Conservation (phyloP, 805 yeast genomes). For the Wickerhamomyces subpelliculosus region DNA sequence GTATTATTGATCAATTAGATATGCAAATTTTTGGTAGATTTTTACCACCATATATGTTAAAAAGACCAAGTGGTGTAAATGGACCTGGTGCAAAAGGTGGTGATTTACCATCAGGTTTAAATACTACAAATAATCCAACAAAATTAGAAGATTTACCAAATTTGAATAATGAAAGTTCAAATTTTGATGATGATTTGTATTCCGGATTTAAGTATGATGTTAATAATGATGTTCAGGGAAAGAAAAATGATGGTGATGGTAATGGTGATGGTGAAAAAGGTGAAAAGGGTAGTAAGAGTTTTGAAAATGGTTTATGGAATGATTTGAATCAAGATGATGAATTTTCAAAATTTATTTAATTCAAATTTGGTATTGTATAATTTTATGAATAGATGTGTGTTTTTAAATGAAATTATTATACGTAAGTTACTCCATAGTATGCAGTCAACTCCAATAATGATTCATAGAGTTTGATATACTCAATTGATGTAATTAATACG, state of each 20-base stretch:
- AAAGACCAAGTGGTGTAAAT: conserved; percentile 18
- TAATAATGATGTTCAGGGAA: no score
- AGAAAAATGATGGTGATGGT: no score
- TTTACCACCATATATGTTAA: conserved; percentile 77
- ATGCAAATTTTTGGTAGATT: conserved; percentile 79
- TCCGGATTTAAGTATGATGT: no score
- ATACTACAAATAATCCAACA: conserved; percentile 17
- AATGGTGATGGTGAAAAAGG: no score
- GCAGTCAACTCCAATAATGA: no score
- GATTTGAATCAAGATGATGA: not conserved
- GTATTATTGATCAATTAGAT: conserved; percentile 80
- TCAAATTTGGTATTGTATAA: not conserved
- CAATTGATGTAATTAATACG: no score
- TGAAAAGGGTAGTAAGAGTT: no score
- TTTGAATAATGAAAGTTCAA: not conserved
- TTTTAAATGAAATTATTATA: no score
- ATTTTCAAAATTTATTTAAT: not conserved
- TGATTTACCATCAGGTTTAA: conserved; percentile 21
- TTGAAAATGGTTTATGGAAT: not conserved
- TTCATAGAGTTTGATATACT: no score
- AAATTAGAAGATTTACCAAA: conserved; percentile 15
- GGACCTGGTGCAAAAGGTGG: conserved; percentile 24
- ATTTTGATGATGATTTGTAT: not conserved
- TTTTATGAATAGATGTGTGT: not conserved
- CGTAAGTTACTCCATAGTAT: no score